Percentiles rank a stretch among this genome's conserved stretches.
Conservation (phyloP, 2,329 filamentous ascomycete species). For the Hymenoscyphus infarciens region DNA sequence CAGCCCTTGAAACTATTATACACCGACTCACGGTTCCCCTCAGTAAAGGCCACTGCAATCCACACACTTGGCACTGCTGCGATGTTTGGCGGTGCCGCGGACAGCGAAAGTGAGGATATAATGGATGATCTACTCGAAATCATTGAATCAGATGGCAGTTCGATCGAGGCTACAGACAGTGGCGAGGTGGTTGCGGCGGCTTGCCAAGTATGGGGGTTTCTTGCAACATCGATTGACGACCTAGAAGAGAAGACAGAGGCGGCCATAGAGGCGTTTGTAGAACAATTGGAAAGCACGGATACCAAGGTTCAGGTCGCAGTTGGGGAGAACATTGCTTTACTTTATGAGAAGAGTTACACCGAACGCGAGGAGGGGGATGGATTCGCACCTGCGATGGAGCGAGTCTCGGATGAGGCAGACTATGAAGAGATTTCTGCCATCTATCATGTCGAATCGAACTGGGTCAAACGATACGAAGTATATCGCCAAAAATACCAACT, state of each 20-base stretch:
- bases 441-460: slow-evolving; percentile 35
- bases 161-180: slow-evolving; percentile 59
- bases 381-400: slow-evolving; percentile 37
- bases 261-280: slow-evolving; percentile 64
- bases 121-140: slow-evolving; percentile 68
- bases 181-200: slow-evolving; percentile 60
- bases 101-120: slow-evolving; percentile 57
- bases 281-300: slow-evolving; percentile 63
- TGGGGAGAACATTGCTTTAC: slow-evolving; percentile 67
- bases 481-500: slow-evolving; percentile 63
- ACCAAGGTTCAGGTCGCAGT: slow-evolving; percentile 63
- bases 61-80: slow-evolving; percentile 58
- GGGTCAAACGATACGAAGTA: slow-evolving; percentile 63
- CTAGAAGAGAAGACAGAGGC: slow-evolving; percentile 60
- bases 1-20: slow-evolving; percentile 56
- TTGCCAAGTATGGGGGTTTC: slow-evolving; percentile 65
- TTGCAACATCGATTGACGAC: slow-evolving; percentile 64
- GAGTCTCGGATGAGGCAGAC: slow-evolving; percentile 38
- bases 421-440: slow-evolving; percentile 17
- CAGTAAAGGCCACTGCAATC: slow-evolving; percentile 63
- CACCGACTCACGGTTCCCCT: slow-evolving; percentile 52
- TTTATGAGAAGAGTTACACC: slow-evolving; percentile 61
- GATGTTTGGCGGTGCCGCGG: slow-evolving; percentile 62
- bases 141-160: slow-evolving; percentile 62
- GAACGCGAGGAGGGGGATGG: slow-evolving; percentile 45